phyloP scores from a whole-genome alignment of 805 yeast species.

The Teunomyces barrocoloradensis region DNA sequence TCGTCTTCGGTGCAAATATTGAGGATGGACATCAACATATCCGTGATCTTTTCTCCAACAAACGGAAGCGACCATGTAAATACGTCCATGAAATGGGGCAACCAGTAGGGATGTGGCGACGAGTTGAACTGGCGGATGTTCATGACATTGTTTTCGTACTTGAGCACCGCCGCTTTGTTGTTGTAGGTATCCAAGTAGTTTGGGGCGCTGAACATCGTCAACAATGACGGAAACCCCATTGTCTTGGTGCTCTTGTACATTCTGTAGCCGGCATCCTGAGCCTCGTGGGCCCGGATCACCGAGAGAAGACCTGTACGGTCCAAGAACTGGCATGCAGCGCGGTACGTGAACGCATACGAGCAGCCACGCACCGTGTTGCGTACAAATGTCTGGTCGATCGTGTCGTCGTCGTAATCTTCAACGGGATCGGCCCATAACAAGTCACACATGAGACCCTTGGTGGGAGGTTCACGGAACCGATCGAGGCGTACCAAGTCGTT shows the following conservation, averaged over 20 bases:
- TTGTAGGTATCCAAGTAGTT: slow-evolving; percentile 89
- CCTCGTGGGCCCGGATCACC: slow-evolving; percentile 95
- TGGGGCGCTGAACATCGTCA: slow-evolving; percentile 94
- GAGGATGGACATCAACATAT: slow-evolving; percentile 83
- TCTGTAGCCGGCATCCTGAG: slow-evolving; percentile 95
- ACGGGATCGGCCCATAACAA: slow-evolving; percentile 94
- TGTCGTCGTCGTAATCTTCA: slow-evolving; percentile 73
- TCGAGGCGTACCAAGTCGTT: slow-evolving; percentile 68
- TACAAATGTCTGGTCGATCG: slow-evolving; percentile 47
- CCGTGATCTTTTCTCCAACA: slow-evolving; percentile 94
- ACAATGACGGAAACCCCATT: slow-evolving; percentile 84
- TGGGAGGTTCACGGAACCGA: slow-evolving; percentile 90
- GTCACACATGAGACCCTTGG: slow-evolving; percentile 92
- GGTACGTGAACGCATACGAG: slow-evolving; percentile 83
- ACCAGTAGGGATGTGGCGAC: slow-evolving; percentile 94
- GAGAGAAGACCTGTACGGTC: slow-evolving; percentile 75
- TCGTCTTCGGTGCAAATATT: slow-evolving; percentile 96
- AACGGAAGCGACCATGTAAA: slow-evolving; percentile 97
- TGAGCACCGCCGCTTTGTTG: slow-evolving; percentile 92
- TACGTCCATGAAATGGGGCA: slow-evolving; percentile 96
- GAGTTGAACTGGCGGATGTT: slow-evolving; percentile 91
- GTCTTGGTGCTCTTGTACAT: slow-evolving; percentile 84
- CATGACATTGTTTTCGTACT: slow-evolving; percentile 89
- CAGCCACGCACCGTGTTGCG: slow-evolving; percentile 85
- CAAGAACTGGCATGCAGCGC: slow-evolving; percentile 76